A percentile compares a stretch with the other conserved stretches of the same genome.
phyloP scores from a whole-genome alignment of 192 early-diverging fungal genomes.

The Paraglomus brasilianum region DNA sequence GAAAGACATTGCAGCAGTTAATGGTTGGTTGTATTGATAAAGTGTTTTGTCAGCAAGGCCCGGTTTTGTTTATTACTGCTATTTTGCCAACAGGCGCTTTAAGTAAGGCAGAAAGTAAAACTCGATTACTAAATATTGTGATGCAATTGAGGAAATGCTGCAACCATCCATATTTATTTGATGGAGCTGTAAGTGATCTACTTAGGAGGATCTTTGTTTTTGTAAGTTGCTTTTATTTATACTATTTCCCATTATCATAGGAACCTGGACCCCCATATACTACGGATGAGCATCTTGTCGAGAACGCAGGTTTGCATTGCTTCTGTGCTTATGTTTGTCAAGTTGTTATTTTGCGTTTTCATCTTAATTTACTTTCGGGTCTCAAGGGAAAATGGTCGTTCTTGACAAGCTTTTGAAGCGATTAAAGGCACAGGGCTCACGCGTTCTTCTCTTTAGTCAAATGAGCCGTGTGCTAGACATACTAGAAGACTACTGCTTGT shows the following conservation, averaged over 20 bases:
- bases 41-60: not conserved
- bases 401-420: conserved; percentile 85
- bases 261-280: conserved; percentile 97
- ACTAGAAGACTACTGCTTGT: conserved; percentile 95
- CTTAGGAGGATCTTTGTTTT: not conserved
- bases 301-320: conserved; percentile 63
- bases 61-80: not conserved
- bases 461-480: conserved; percentile 99
- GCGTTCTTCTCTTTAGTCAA: conserved; percentile 95
- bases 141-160: conserved; percentile 96
- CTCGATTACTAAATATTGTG: conserved; percentile 88
- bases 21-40: conserved; percentile 51
- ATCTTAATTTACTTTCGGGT: not conserved
- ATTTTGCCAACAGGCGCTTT: conserved; percentile 43
- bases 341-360: conserved; percentile 12
- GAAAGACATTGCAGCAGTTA: conserved; percentile 97
- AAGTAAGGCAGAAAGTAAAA: conserved; percentile 81
- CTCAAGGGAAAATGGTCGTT: conserved; percentile 84
- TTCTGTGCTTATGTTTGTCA: not conserved
- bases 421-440: conserved; percentile 85
- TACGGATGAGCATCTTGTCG: conserved; percentile 92
- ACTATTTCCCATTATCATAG: conserved; percentile 56
- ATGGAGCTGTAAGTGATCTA: conserved; percentile 52
- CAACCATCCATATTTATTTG: conserved; percentile 96
- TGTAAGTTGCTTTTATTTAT: conserved; percentile 47